Percentiles rank a stretch among this genome's conserved stretches.
phyloP scores from a whole-genome alignment of 805 yeast genomes.

The Lachancea kluyveri region DNA sequence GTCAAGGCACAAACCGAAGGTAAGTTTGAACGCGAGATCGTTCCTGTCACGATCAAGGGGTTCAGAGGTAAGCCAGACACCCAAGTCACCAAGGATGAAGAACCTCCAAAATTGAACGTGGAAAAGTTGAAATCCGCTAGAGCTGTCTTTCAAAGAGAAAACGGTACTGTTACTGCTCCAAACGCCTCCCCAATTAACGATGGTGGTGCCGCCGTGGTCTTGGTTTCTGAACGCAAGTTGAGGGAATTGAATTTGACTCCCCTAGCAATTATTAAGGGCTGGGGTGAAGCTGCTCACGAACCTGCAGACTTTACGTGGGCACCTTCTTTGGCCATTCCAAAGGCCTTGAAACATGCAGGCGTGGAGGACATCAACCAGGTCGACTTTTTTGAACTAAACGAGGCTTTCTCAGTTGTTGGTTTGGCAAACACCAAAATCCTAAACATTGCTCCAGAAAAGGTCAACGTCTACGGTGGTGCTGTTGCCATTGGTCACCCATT shows the following conservation, averaged over 20 bases:
- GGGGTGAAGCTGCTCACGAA: slow-evolving; percentile 98
- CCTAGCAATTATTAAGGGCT: slow-evolving; percentile 79
- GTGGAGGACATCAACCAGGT: slow-evolving; percentile 52
- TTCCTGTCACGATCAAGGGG: slow-evolving; percentile 87
- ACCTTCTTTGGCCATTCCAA: slow-evolving; percentile 91
- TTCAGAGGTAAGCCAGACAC: slow-evolving; percentile 84
- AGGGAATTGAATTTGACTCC: slow-evolving; percentile 85
- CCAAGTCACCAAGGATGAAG: slow-evolving; percentile 74
- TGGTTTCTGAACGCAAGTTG: slow-evolving; percentile 79
- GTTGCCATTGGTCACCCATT: slow-evolving; percentile 94
- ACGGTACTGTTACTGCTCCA: slow-evolving; percentile 95
- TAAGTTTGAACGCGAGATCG: slow-evolving; percentile 75
- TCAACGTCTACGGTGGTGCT: slow-evolving; percentile 92
- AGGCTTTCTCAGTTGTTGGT: slow-evolving; percentile 97
- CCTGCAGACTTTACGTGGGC: slow-evolving; percentile 96
- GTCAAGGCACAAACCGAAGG: slow-evolving; percentile 73
- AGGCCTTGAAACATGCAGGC: slow-evolving; percentile 86
- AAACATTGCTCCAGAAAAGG: slow-evolving; percentile 54
- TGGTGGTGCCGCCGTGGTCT: slow-evolving; percentile 93
- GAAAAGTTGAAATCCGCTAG: slow-evolving; percentile 74
- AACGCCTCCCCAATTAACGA: slow-evolving; percentile 95
- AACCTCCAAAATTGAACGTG: slow-evolving; percentile 70
- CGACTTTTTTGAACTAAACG: slow-evolving; percentile 93
- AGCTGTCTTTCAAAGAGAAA: slow-evolving; percentile 89
- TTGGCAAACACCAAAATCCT: slow-evolving; percentile 76